These are phyloP conservation scores for Colletotrichum kahawae DNA, from an alignment of 2,329 filamentous ascomycete genomes.

Conservation along the genomic window DNA sequence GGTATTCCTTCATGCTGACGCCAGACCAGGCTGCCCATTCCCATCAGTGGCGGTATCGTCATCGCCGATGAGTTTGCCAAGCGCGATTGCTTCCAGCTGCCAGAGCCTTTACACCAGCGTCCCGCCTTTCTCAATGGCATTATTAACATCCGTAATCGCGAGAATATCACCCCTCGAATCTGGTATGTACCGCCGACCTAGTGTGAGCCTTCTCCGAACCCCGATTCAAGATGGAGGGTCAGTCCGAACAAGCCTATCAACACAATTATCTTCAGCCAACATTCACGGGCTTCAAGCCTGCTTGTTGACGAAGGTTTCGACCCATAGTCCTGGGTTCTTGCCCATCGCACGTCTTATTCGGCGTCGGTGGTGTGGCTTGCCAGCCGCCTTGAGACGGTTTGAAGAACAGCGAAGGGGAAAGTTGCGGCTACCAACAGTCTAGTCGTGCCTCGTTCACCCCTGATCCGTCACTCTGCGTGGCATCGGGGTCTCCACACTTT, in stretches of 20 bases:
- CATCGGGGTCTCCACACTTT: not conserved
- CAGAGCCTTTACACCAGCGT: not conserved
- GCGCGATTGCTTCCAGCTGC: not conserved
- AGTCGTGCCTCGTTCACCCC: not conserved
- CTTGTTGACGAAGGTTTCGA: not conserved
- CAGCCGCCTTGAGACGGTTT: not conserved
- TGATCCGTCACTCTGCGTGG: not conserved
- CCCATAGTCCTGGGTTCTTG: not conserved
- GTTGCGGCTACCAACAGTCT: not conserved
- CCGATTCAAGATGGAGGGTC: not conserved
- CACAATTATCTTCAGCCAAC: not conserved
- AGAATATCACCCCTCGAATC: not conserved
- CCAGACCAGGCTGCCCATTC: not conserved
- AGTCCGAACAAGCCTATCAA: not conserved
- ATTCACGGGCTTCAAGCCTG: not conserved
- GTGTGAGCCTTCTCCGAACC: not conserved
- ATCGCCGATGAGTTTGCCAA: not conserved
- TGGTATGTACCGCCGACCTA: not conserved
- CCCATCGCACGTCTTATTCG: not conserved
- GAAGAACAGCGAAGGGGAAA: not conserved
- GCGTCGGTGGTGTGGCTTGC: not conserved
- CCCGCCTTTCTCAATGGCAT: not conserved
- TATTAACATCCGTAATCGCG: not conserved
- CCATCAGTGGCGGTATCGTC: not conserved
- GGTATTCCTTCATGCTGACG: not conserved